A percentile compares a stretch with the other conserved stretches of the same genome.
These are phyloP conservation scores for Mycena metata DNA, from an alignment of 768 basidiomycete species.

Conservation along the genomic window DNA sequence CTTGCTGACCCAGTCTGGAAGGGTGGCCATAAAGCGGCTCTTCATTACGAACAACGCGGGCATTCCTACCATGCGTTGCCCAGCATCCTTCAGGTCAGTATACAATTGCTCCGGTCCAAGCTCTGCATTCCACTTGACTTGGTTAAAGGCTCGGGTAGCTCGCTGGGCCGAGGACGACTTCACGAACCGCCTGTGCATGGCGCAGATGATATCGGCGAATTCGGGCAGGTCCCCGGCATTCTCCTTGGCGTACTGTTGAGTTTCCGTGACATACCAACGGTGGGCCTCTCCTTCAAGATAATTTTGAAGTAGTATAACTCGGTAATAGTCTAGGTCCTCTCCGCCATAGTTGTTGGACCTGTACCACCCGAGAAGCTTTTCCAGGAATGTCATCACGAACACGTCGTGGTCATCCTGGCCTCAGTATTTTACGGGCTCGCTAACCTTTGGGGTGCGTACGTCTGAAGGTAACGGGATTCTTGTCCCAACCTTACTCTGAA, in stretches of 20 bases:
- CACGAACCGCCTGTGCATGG: slow-evolving; percentile 2
- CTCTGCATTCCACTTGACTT: background rate
- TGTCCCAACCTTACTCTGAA: too few relatives aligned
- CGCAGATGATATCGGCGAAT: slow-evolving; percentile 10
- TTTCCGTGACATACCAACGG: slow-evolving; percentile 4
- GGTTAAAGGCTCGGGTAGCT: slow-evolving; percentile 9
- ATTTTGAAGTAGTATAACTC: background rate
- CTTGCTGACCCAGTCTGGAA: background rate
- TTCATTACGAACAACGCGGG: background rate
- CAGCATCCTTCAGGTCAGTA: background rate
- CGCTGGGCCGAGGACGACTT: background rate
- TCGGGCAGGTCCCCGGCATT: background rate
- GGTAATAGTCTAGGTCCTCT: background rate
- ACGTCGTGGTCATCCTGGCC: slow-evolving; percentile 18
- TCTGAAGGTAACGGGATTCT: too few relatives aligned
- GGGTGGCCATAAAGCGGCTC: background rate
- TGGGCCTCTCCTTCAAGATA: slow-evolving; percentile 5
- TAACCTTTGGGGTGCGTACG: background rate
- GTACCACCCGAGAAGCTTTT: slow-evolving; percentile 1
- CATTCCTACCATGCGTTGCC: background rate
- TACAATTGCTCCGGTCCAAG: background rate
- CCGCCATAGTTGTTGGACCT: background rate
- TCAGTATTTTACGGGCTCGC: background rate
- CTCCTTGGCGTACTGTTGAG: background rate
- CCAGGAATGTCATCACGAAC: background rate